phyloP scores from a whole-genome alignment of 192 early-diverging fungal genomes.

The Linnemannia elongata region DNA sequence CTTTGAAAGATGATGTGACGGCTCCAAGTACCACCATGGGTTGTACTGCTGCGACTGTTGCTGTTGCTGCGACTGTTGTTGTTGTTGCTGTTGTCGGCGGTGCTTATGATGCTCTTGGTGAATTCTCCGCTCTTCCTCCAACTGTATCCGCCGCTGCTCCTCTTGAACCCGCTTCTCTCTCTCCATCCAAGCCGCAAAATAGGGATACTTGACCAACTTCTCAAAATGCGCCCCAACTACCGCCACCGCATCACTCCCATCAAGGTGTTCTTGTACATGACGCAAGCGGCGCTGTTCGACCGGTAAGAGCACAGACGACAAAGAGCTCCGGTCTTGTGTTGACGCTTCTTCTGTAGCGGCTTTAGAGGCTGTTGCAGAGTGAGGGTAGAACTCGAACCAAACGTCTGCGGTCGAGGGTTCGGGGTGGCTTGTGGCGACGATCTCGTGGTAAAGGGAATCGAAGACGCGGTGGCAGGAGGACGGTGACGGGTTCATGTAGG shows the following conservation, averaged over 20 bases:
- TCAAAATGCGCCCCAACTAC: constrained; percentile 25
- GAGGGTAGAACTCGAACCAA: constrained; percentile 38
- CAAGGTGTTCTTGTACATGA: neutral
- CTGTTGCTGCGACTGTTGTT: no score
- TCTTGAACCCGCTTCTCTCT: constrained; percentile 14
- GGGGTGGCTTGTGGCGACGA: constrained; percentile 10
- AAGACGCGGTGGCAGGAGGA: constrained; percentile 16
- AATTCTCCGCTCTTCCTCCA: constrained; percentile 18
- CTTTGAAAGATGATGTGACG: neutral
- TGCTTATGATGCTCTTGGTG: neutral
- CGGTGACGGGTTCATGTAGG: constrained; percentile 10
- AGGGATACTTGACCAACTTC: neutral
- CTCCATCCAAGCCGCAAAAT: constrained; percentile 26
- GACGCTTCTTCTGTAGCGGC: neutral
- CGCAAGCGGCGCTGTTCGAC: neutral
- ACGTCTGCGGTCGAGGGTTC: constrained; percentile 19
- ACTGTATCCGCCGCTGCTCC: constrained; percentile 1
- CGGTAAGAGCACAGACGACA: neutral
- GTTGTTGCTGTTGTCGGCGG: neutral
- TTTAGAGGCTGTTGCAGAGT: neutral
- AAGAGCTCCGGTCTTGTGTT: neutral
- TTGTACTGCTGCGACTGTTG: neutral
- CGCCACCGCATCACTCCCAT: neutral
- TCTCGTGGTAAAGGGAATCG: constrained; percentile 31
- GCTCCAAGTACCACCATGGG: neutral